These are phyloP conservation scores for Lathyrus sativus DNA, from an alignment of 306 rosid genomes.

Conservation along the genomic window DNA sequence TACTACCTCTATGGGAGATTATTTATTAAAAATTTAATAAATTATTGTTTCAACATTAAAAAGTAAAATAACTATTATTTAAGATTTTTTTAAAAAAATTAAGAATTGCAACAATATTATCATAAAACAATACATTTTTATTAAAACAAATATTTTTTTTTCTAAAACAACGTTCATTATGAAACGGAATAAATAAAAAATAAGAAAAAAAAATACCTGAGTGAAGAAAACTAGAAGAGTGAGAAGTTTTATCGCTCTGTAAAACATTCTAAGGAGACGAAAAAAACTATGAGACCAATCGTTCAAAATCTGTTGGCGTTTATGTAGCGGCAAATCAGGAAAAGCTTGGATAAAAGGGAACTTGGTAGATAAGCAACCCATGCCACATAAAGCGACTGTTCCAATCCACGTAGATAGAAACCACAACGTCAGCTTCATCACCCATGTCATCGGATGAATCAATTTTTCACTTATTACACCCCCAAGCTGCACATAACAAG, in stretches of 20 bases:
- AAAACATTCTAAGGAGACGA: constrained; percentile 47
- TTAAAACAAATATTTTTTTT: no score
- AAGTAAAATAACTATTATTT: no score
- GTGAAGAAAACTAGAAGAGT: constrained; percentile 61
- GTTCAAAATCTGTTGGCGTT: constrained; percentile 49
- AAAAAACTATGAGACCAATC: constrained; percentile 58
- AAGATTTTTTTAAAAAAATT: no score
- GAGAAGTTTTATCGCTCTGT: constrained; percentile 57
- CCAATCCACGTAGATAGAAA: constrained; percentile 67
- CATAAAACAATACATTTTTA: no score
- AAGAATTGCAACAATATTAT: no score
- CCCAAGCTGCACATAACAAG: constrained; percentile 47
- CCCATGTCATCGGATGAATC: constrained; percentile 56
- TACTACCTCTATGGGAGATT: no score
- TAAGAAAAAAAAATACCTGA: constrained; percentile 44
- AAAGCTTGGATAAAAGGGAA: constrained; percentile 58
- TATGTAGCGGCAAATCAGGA: constrained; percentile 34
- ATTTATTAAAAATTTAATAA: no score
- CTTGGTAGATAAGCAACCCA: constrained; percentile 30
- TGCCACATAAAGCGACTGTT: constrained; percentile 55
- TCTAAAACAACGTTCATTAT: no score
- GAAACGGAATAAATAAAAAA: no score
- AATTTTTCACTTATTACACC: constrained; percentile 48
- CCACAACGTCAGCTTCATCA: constrained; percentile 49
- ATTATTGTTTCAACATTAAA: no score